These are phyloP conservation scores for Cylindrotheca fusiformis DNA, from an alignment of 108 stramenopile species.

Conservation along the genomic window DNA sequence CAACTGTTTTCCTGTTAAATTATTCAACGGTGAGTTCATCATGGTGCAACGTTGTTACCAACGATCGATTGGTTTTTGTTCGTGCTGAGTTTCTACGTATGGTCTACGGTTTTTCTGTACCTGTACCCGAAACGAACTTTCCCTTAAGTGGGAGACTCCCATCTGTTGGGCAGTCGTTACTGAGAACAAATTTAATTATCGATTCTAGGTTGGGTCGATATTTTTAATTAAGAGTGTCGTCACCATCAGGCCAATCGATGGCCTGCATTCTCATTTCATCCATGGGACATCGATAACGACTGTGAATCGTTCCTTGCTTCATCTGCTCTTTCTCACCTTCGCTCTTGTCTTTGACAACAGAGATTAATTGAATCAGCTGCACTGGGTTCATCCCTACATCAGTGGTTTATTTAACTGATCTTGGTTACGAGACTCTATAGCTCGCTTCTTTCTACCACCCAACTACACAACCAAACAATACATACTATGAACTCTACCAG, in stretches of 20 bases:
- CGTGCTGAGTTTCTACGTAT: conserved; percentile 4
- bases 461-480: background rate
- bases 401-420: conserved; percentile 15
- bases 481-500: conserved; percentile 8
- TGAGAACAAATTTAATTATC: too few relatives aligned
- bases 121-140: background rate
- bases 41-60: too few relatives aligned
- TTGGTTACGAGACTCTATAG: background rate
- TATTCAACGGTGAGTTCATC: conserved; percentile 16
- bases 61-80: conserved; percentile 6
- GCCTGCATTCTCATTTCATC: too few relatives aligned
- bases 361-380: conserved; percentile 20
- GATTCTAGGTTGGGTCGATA: too few relatives aligned
- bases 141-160: too few relatives aligned
- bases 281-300: too few relatives aligned
- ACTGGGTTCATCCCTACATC: conserved; percentile 18
- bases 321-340: background rate
- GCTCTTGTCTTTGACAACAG: conserved; percentile 3
- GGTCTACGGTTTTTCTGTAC: background rate
- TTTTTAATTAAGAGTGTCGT: too few relatives aligned
- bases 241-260: too few relatives aligned
- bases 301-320: too few relatives aligned
- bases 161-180: too few relatives aligned
- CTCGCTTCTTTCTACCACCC: background rate
- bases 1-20: background rate